Percentiles rank a stretch among this genome's conserved stretches.
phyloP scores from a whole-genome alignment of 2,329 filamentous ascomycete species.

The Aspergillus hiratsukae region DNA sequence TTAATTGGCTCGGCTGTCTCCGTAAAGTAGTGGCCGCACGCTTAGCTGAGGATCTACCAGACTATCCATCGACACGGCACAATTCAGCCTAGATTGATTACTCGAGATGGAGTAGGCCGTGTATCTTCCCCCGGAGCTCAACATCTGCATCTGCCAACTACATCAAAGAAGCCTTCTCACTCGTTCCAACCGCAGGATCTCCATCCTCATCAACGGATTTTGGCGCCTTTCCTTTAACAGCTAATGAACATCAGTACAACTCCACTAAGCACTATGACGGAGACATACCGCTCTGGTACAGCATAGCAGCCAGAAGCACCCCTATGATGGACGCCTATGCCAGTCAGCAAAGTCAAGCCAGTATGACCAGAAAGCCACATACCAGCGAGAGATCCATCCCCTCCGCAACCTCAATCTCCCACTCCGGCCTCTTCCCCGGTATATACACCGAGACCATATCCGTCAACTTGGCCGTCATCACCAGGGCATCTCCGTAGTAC shows the following conservation, averaged over 20 bases:
- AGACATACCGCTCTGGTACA: neutral
- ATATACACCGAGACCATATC: conserved; percentile 13
- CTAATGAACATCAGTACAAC: neutral
- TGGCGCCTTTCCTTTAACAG: neutral
- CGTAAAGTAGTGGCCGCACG: no score
- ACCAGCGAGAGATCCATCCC: conserved; percentile 20
- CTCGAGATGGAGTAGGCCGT: no score
- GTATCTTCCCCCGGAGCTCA: no score
- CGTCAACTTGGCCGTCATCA: conserved; percentile 15
- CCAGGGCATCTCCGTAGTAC: conserved; percentile 9
- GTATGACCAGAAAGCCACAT: neutral
- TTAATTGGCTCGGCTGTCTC: no score
- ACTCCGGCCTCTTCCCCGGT: conserved; percentile 11
- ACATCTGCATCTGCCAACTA: no score
- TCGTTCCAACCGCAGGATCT: no score
- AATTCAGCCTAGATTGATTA: no score
- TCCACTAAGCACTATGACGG: neutral
- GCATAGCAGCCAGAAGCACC: neutral
- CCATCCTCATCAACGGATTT: neutral
- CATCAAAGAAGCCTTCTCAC: no score
- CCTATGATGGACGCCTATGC: neutral
- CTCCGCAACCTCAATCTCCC: conserved; percentile 15
- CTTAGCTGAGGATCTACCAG: no score
- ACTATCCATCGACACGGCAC: no score
- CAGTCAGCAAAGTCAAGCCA: neutral